These are phyloP conservation scores for Colletotrichum graminicola DNA, from an alignment of 2,329 filamentous ascomycete genomes.

Conservation along the genomic window DNA sequence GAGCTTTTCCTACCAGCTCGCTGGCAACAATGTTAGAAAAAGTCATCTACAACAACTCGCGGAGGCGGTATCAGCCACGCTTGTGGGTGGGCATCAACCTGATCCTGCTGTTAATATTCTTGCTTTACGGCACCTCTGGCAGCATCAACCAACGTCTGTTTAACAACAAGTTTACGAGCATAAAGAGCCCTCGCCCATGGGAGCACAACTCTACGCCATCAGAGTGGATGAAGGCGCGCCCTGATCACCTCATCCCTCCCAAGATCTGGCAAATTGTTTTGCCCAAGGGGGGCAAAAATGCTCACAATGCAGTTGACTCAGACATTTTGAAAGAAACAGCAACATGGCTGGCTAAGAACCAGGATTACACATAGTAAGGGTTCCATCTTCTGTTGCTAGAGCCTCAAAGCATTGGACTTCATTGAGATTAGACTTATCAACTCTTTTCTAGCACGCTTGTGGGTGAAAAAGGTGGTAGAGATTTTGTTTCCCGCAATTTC, in stretches of 20 bases:
- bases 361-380: conserved; percentile 37
- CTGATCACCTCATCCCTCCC: conserved; percentile 6
- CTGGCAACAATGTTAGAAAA: conserved; percentile 2
- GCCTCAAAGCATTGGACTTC: background rate
- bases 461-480: conserved; percentile 44
- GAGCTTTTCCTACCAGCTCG: background rate
- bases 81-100: background rate
- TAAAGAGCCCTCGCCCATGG: background rate
- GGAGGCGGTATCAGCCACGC: background rate
- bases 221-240: background rate
- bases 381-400: background rate
- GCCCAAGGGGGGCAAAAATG: background rate
- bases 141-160: background rate
- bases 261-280: conserved; percentile 42
- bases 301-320: background rate
- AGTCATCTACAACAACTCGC: background rate
- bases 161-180: background rate
- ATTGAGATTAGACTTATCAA: background rate
- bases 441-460: conserved; percentile 45
- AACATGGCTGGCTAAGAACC: conserved; percentile 41
- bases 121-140: conserved; percentile 7
- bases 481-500: conserved; percentile 44
- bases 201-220: background rate
- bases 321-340: conserved; percentile 22
- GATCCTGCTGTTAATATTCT: background rate